phyloP scores from a whole-genome alignment of 1,139 yeast species.

The Yamadazyma dushanensis region DNA sequence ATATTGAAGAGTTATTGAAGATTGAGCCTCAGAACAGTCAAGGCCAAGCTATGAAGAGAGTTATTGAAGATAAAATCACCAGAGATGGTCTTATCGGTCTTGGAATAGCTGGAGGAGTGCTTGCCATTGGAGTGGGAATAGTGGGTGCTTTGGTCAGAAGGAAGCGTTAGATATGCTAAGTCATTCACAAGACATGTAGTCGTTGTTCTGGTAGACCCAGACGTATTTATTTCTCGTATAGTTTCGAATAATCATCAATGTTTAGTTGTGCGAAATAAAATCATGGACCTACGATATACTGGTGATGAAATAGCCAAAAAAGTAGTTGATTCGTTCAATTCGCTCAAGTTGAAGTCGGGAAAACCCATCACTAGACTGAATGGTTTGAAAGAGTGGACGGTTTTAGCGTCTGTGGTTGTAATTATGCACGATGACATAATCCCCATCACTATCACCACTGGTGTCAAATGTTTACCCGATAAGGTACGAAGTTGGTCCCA shows the following conservation, averaged over 20 bases:
- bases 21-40: conserved; percentile 86
- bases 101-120: conserved; percentile 79
- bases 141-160: conserved; percentile 56
- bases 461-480: conserved; percentile 78
- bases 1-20: conserved; percentile 71
- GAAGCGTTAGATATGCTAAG: conserved; percentile 16
- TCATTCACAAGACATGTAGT: background rate
- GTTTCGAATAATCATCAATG: background rate
- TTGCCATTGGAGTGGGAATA: conserved; percentile 78
- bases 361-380: conserved; percentile 16
- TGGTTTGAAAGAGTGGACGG: conserved; percentile 69
- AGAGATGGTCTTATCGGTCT: conserved; percentile 86
- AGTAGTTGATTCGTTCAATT: conserved; percentile 10
- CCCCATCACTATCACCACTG: conserved; percentile 67
- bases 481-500: conserved; percentile 34
- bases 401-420: conserved; percentile 72
- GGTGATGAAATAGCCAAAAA: conserved; percentile 13
- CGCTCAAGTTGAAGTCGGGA: conserved; percentile 12
- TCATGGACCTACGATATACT: background rate
- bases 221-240: background rate
- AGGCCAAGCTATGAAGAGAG: conserved; percentile 66
- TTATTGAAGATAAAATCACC: conserved; percentile 83
- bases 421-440: conserved; percentile 24
- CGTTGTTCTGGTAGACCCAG: too few relatives aligned
- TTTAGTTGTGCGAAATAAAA: background rate